phyloP scores from a whole-genome alignment of 176 grass and related monocot species.

The Cymbopogon citratus region DNA sequence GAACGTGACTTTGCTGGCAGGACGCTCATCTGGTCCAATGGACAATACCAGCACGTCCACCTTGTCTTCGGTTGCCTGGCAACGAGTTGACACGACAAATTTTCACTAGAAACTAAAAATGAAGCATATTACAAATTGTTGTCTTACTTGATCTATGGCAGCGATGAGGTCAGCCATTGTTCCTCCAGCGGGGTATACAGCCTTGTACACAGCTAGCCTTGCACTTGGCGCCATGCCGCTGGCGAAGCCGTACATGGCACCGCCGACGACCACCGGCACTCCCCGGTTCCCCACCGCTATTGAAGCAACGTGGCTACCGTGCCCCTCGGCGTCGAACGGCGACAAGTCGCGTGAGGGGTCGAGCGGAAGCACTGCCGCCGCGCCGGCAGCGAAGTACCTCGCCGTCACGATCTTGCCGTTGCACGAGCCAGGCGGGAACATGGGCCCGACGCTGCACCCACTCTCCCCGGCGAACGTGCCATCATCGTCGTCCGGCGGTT shows the following conservation, averaged over 20 bases:
- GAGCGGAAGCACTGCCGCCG: conserved; percentile 29
- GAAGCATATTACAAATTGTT: no score
- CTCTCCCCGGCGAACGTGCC: neutral
- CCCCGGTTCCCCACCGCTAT: conserved; percentile 49
- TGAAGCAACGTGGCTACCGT: conserved; percentile 68
- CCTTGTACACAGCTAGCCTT: conserved; percentile 61
- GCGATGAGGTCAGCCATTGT: conserved; percentile 47
- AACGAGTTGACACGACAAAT: neutral
- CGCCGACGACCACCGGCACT: conserved; percentile 40
- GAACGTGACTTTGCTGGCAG: conserved; percentile 38
- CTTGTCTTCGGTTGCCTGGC: conserved; percentile 51
- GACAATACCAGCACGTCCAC: conserved; percentile 63
- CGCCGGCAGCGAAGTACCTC: conserved; percentile 49
- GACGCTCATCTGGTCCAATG: conserved; percentile 41
- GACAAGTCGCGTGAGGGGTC: conserved; percentile 50
- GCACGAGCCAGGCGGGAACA: conserved; percentile 47
- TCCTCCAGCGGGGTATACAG: conserved; percentile 55
- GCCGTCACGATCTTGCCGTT: conserved; percentile 65
- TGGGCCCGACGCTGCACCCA: conserved; percentile 18
- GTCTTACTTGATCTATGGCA: conserved; percentile 65
- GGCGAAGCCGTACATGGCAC: conserved; percentile 52
- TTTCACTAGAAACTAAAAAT: no score
- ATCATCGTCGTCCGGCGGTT: neutral
- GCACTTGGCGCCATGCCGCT: conserved; percentile 70
- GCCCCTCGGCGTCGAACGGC: conserved; percentile 55